phyloP scores from a whole-genome alignment of 1,139 yeast genomes.

The Kodamaea fungicola region DNA sequence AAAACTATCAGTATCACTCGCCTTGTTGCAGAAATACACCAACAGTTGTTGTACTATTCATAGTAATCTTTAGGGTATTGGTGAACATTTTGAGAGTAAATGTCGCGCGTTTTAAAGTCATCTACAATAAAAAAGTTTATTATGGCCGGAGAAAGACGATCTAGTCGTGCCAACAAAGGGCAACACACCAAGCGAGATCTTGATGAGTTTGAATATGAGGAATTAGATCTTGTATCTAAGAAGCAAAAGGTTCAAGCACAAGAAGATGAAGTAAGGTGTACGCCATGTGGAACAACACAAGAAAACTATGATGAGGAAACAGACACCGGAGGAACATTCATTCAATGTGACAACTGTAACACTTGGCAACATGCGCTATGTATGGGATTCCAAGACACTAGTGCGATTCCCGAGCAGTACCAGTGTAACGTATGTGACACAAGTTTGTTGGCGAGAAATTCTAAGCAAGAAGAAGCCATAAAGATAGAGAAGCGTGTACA shows the following conservation, averaged over 20 bases:
- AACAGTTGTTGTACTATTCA: too few relatives aligned
- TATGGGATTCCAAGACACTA: slow-evolving; percentile 45
- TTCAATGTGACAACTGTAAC: slow-evolving; percentile 72
- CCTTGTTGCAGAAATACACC: background rate
- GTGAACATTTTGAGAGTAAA: background rate
- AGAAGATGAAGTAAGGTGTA: slow-evolving; percentile 55
- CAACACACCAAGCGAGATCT: slow-evolving; percentile 31
- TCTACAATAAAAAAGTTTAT: background rate
- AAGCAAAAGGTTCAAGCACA: slow-evolving; percentile 2
- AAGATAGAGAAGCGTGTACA: background rate
- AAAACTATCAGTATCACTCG: background rate
- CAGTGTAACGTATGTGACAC: slow-evolving; percentile 29
- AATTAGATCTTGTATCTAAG: background rate
- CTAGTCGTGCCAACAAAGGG: slow-evolving; percentile 41
- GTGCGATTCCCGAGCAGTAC: slow-evolving; percentile 30
- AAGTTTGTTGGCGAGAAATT: background rate
- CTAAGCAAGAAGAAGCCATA: background rate
- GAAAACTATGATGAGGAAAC: slow-evolving; percentile 58
- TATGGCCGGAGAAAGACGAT: slow-evolving; percentile 23
- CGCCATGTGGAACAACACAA: slow-evolving; percentile 63
- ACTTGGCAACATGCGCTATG: slow-evolving; percentile 88
- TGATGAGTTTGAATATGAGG: slow-evolving; percentile 16
- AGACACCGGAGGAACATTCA: slow-evolving; percentile 64
- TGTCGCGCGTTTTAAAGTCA: background rate
- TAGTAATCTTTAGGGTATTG: too few relatives aligned